Conservation (phyloP, 306 rosid species). For the Vachellia collinsii region DNA sequence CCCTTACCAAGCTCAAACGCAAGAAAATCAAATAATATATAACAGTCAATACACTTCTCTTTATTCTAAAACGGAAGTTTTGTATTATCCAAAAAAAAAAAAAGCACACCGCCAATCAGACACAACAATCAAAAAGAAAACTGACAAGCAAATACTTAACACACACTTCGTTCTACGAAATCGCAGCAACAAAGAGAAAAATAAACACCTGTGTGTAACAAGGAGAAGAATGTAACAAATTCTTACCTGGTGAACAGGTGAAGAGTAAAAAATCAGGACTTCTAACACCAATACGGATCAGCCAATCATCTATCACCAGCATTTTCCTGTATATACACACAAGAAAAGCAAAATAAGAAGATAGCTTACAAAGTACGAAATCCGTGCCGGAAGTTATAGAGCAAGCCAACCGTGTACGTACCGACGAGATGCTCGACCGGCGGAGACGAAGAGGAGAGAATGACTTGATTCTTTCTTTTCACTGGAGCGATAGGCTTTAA, state of each 20-base stretch:
- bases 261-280: not conserved
- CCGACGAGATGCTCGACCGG: constrained; percentile 15
- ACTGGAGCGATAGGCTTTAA: not conserved
- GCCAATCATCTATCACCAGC: not conserved
- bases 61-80: not conserved
- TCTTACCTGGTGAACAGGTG: not conserved
- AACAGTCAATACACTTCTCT: not conserved
- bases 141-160: not conserved
- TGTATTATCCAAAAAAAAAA: not conserved
- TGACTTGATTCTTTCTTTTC: not conserved
- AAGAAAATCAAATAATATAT: not conserved
- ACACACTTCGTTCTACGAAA: not conserved
- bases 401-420: not conserved
- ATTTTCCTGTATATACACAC: not conserved
- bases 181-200: not conserved
- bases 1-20: not conserved
- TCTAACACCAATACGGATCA: not conserved
- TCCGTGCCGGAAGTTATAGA: not conserved
- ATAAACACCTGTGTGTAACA: not conserved
- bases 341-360: not conserved
- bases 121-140: constrained; percentile 3
- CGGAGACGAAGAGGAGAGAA: constrained; percentile 1
- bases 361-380: constrained; percentile 10
- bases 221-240: not conserved
- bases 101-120: not conserved